These are phyloP conservation scores for Zygotorulaspora mrakii DNA, from an alignment of 1,139 yeast species.

Conservation along the genomic window DNA sequence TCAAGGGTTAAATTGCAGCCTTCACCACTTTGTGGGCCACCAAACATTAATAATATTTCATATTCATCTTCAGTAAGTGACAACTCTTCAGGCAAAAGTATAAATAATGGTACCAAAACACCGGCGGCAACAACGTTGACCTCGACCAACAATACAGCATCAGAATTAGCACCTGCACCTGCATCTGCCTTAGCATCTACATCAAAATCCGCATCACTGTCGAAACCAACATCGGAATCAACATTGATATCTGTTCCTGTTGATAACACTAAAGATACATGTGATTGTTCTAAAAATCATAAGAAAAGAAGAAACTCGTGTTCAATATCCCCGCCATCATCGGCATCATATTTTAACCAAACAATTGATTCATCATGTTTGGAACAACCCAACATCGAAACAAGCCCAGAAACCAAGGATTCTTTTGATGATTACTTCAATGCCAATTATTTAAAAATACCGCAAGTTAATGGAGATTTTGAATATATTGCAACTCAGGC, in stretches of 20 bases:
- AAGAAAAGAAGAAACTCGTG: slow-evolving; percentile 9
- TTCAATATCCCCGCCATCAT: slow-evolving; percentile 5
- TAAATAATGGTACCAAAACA: not conserved
- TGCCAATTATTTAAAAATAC: slow-evolving; percentile 52
- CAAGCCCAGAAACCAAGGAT: slow-evolving; percentile 10
- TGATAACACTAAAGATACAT: too few species aligned
- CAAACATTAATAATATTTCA: not conserved
- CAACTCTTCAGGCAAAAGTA: not conserved
- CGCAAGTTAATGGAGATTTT: slow-evolving; percentile 36
- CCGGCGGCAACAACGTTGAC: too few species aligned
- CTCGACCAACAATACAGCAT: too few species aligned
- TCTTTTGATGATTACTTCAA: slow-evolving; percentile 51
- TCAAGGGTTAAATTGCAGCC: slow-evolving; percentile 59
- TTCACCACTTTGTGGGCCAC: slow-evolving; percentile 32
- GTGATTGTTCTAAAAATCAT: not conserved
- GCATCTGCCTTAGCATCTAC: slow-evolving; percentile 3
- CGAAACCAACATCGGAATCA: slow-evolving; percentile 1
- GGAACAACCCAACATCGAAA: slow-evolving; percentile 2
- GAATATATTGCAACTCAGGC: slow-evolving; percentile 83
- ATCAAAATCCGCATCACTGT: not conserved
- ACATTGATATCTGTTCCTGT: too few species aligned
- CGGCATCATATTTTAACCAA: slow-evolving; percentile 13
- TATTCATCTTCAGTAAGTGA: slow-evolving; percentile 8
- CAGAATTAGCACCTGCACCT: too few species aligned
- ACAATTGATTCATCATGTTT: slow-evolving; percentile 1